Percentiles rank a stretch among this genome's conserved stretches.
phyloP scores from a whole-genome alignment of 768 basidiomycete genomes.

The Pilatotrama ljubarskyi region DNA sequence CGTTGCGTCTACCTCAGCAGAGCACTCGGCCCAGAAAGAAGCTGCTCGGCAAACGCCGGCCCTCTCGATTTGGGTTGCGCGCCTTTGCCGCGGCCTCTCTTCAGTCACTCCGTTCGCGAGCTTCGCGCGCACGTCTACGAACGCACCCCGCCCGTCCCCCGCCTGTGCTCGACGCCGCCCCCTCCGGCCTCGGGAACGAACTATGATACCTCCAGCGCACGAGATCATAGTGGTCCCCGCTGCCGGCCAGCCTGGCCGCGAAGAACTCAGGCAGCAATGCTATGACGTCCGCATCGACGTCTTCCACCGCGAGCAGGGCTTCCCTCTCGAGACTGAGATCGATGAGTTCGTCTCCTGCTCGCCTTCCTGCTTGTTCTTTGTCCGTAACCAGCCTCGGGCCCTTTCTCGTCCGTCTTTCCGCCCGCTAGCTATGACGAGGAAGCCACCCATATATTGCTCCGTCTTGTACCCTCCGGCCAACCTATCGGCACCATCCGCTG shows the following conservation, averaged over 20 bases:
- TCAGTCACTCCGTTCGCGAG: background rate
- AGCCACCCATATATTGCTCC: conserved; percentile 72
- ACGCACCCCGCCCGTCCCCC: background rate
- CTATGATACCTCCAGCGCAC: conserved; percentile 38
- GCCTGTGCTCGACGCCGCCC: background rate
- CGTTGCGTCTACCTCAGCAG: conserved; percentile 1
- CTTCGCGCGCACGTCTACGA: conserved; percentile 5
- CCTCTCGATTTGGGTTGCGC: background rate
- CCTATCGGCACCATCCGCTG: conserved; percentile 75
- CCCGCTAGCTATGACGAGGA: conserved; percentile 54
- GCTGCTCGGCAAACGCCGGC: conserved; percentile 16
- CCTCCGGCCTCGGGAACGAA: background rate
- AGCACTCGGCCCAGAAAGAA: conserved; percentile 3
- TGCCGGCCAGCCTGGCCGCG: conserved; percentile 37
- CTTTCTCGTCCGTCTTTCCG: conserved; percentile 15
- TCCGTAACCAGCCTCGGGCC: conserved; percentile 5
- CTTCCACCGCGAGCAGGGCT: conserved; percentile 67
- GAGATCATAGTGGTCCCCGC: conserved; percentile 55
- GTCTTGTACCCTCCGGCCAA: conserved; percentile 56
- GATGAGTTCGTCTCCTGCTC: conserved; percentile 56
- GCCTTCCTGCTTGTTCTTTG: background rate
- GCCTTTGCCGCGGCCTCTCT: background rate
- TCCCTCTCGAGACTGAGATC: conserved; percentile 71
- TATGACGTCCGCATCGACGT: conserved; percentile 60
- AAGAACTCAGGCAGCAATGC: conserved; percentile 63